phyloP scores from a whole-genome alignment of 1,139 yeast species.

The Candida sp. region DNA sequence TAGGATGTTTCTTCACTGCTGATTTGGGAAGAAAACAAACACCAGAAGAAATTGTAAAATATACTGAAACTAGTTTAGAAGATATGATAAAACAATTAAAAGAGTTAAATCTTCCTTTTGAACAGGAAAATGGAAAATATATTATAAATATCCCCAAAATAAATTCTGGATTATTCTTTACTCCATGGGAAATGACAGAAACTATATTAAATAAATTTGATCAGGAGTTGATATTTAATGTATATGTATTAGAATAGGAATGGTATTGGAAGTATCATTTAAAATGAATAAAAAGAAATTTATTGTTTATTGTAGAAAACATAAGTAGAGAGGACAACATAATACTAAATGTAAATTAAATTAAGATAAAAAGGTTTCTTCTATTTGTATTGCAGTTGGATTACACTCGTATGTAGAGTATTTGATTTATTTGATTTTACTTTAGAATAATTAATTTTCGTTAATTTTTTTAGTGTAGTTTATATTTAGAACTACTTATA shows the following conservation, averaged over 20 bases:
- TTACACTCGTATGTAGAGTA: too few species aligned
- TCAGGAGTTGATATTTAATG: slow-evolving; percentile 29
- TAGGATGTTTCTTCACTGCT: slow-evolving; percentile 72
- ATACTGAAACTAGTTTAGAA: slow-evolving; percentile 46
- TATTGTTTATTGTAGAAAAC: too few species aligned
- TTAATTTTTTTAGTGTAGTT: too few species aligned
- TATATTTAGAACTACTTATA: too few species aligned
- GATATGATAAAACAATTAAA: slow-evolving; percentile 42
- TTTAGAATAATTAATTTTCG: too few species aligned
- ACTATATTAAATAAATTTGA: slow-evolving; percentile 29
- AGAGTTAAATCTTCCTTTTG: slow-evolving; percentile 10
- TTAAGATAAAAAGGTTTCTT: too few species aligned
- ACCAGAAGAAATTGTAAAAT: slow-evolving; percentile 38
- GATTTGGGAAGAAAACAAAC: slow-evolving; percentile 33
- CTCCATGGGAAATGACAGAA: slow-evolving; percentile 76
- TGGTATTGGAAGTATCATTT: too few species aligned
- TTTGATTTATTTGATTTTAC: too few species aligned
- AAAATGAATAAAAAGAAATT: neutral
- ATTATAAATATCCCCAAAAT: slow-evolving; percentile 68
- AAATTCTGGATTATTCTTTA: slow-evolving; percentile 75
- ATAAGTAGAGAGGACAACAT: too few species aligned
- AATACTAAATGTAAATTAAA: too few species aligned
- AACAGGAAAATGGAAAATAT: slow-evolving; percentile 10
- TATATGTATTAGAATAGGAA: slow-evolving; percentile 25
- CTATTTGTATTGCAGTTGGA: too few species aligned